Evolutionary conservation across 2,329 filamentous ascomycete genomes (phyloP).

Genomic region (Scedosporium minutisporum): DNA sequence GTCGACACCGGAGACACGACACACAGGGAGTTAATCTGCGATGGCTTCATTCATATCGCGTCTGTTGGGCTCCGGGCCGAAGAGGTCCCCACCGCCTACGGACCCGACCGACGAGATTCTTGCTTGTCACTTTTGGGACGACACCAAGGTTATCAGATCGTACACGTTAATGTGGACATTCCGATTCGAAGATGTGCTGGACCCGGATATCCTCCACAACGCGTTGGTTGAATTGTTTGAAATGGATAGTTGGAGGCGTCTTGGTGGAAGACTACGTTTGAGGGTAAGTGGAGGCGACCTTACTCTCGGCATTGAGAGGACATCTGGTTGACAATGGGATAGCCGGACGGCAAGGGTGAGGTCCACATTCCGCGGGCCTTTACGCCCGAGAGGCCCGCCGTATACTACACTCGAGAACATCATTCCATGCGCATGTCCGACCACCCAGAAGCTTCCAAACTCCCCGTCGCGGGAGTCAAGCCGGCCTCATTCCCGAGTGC

Average conservation of each 20-base stretch:
- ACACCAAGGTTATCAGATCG: neutral
- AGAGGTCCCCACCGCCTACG: neutral
- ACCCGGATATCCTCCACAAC: neutral
- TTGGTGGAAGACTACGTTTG: neutral
- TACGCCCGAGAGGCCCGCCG: neutral
- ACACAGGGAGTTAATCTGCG: neutral
- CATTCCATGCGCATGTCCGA: neutral
- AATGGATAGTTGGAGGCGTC: neutral
- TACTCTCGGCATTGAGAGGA: neutral
- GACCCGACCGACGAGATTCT: neutral
- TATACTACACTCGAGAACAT: neutral
- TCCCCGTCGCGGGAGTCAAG: neutral
- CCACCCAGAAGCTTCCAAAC: neutral
- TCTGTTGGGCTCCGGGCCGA: neutral
- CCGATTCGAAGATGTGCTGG: neutral
- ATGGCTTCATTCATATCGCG: constrained; percentile 10
- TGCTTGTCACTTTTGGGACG: neutral
- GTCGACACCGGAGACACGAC: too few species aligned
- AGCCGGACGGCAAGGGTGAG: neutral
- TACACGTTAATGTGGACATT: neutral
- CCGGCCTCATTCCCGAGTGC: neutral
- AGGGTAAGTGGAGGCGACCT: neutral
- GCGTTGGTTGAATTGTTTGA: neutral
- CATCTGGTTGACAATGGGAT: neutral
- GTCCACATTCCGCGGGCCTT: neutral